Evolutionary conservation across 345 rosid species (phyloP), one percentile per base, ranked within the genome.

Genomic region (Viola odorata): DNA sequence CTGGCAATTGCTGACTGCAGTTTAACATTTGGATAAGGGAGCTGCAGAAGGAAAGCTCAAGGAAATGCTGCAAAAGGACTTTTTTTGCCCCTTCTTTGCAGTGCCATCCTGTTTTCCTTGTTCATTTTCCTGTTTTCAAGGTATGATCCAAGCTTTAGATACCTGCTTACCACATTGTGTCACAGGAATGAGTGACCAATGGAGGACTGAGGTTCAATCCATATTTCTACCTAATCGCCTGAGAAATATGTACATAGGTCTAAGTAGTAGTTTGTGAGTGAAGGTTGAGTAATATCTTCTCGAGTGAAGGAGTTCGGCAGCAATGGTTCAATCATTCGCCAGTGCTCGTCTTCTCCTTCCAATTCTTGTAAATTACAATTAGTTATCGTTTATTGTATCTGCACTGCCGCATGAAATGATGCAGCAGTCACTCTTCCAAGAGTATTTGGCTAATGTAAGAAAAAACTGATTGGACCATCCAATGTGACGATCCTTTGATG

Each of bases 121-220:
- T 40, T n/a, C 15, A 11, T 17, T 14, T 50, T 37, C 32, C n/a
- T 12, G 5, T 47, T 47, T 58, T 6, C 41, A 45, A 58, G 3
- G 36, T 32, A 44, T 36, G 45, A 8, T 12, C 14, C 47, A 53
- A 12, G 23, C 6, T 37, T n/a, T 57, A 50, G 59, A 41, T 32
- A 5, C 48, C 53, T 17, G 17, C 61, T 23, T 39, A 38, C 65
- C 53, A 2, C 53, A 59, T 41, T 48, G 23, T 16, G 55, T n/a
- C 39, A 36, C 45, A 10, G 9, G 12, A 15, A 32, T 42, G 40
- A 3, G 45, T 38, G 60, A 32, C 55, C 37, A 59, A 16, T 53
- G 5, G 64, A 16, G 59, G 45, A 66, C 57, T 64, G 45, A 47
- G 71, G 53, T 11, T 41, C 44, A 5, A 32, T 45, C 52, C 9